Evolutionary conservation across 2,329 filamentous ascomycete genomes (phyloP), one percentile per base, ranked within the genome.

Genomic region (Macrophomina pseudophaseolina): DNA sequence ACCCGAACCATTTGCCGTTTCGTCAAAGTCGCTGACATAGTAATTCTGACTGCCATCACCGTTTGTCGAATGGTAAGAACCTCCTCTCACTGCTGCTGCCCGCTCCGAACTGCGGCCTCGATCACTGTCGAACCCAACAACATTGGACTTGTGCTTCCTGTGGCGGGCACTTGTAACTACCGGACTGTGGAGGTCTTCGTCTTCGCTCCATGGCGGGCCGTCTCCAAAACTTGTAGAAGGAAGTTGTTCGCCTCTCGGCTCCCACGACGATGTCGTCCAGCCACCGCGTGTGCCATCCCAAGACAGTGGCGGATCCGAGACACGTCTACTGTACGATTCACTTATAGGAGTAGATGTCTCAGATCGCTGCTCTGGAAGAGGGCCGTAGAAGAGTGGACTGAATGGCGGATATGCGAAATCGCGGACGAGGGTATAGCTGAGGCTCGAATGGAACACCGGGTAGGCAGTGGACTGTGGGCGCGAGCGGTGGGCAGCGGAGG

Each of bases 351-450:
- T 97, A n/a, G 91, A 94, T 71, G 91, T 85, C 66, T 90, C 90
- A 0, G 93, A 96, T n/a, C 88, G 87, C 32, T 88, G 84, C 72
- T 93, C 90, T 44, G 90, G 90, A 16, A 92, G 90, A n/a, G 94
- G 91, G 1, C 95, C 95, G 83, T 97, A 97, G 82, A 98, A 95
- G 79, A 97, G 85, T 51, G 92, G 93, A 78, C 98, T 92, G 65
- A 86, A 85, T 32, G 87, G 77, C 38, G 92, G 88, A 77, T 98
- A 99, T 71, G 95, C 95, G 81, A 98, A 99, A 83, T 99, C 95
- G 74, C 95, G 91, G 70, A 99, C 94, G 52, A 92, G 84, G n/a
- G 93, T 89, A 78, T 97, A 97, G 6, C 91, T 80, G 18, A 97
- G 86, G 75, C 89, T 97, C 67, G 93, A 95, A 73, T 93, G 90